Evolutionary conservation across 2,329 filamentous ascomycete species (phyloP), one percentile per base, ranked within the genome.

Genomic region (Raffaelea ambrosiae): DNA sequence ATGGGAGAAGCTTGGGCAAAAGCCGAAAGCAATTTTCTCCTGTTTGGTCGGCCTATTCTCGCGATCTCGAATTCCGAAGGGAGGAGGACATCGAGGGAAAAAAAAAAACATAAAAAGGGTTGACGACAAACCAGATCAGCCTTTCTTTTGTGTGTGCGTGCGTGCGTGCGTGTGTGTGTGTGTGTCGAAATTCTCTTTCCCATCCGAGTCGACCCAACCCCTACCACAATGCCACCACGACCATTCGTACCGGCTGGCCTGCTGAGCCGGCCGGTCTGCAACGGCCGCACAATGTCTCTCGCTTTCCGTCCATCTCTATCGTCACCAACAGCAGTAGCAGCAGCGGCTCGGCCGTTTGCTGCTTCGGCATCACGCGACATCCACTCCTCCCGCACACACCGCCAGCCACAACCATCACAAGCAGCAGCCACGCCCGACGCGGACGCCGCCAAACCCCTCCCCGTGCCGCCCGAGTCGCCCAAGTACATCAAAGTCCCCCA

Each of bases 401-500:
- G n/a, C n/a, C n/a, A n/a, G n/a, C n/a, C n/a, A n/a, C n/a, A n/a
- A n/a, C 7, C 38, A 18, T 18, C 39, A n/a, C n/a, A n/a, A n/a
- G n/a, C n/a, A n/a, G n/a, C n/a, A n/a, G n/a, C n/a, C n/a, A n/a
- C n/a, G n/a, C n/a, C n/a, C n/a, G n/a, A n/a, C n/a, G n/a, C n/a
- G n/a, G n/a, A n/a, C n/a, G n/a, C n/a, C n/a, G n/a, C n/a, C n/a
- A n/a, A n/a, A n/a, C 7, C 26, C 26, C 26, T 29, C 7, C 26
- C 26, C 26, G 26, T 90, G 54, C 84, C 84, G 18, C 91, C 93
- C 43, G 87, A 96, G 63, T 95, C 89, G 33, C 91, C 93, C 42
- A 77, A 79, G 54, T 97, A 86, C 71, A 86, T 97, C 67, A 81
- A 88, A 55, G 73, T 96, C 48, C 91, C 90, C 43, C 74, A 75